Evolutionary conservation across 768 basidiomycete genomes (phyloP).

Genomic region (Dictyophora rubrovolvata): DNA sequence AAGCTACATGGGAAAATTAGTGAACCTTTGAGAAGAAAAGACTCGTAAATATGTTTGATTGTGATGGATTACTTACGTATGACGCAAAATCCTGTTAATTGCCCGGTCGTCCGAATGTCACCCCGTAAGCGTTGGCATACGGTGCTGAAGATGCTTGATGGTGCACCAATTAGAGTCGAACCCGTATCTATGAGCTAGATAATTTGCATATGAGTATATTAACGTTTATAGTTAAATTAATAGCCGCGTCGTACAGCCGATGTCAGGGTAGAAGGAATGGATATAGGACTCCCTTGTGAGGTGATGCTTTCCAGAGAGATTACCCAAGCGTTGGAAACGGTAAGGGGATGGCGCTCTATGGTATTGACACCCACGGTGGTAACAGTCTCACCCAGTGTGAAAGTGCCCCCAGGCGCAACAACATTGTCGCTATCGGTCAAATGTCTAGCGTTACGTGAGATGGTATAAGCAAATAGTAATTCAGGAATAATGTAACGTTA

Average conservation of each 20-base stretch:
- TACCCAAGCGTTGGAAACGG: constrained; percentile 48
- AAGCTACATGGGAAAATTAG: constrained; percentile 41
- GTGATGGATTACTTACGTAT: constrained; percentile 47
- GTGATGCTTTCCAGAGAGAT: constrained; percentile 49
- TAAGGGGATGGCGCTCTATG: constrained; percentile 32
- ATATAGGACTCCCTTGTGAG: constrained; percentile 43
- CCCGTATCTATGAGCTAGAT: constrained; percentile 6
- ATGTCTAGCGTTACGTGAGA: constrained; percentile 14
- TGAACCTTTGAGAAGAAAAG: neutral
- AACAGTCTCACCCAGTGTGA: constrained; percentile 66
- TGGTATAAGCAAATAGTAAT: neutral
- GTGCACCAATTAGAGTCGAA: constrained; percentile 88
- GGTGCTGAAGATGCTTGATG: constrained; percentile 53
- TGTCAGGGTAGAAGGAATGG: constrained; percentile 26
- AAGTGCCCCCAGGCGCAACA: constrained; percentile 48
- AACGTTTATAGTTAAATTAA: neutral
- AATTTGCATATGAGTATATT: neutral
- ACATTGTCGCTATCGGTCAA: constrained; percentile 22
- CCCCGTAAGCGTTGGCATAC: constrained; percentile 56
- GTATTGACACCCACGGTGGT: constrained; percentile 64
- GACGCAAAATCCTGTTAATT: constrained; percentile 60
- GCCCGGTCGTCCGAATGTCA: constrained; percentile 31
- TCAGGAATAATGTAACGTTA: neutral
- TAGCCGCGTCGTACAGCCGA: neutral
- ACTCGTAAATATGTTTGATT: neutral